Conservation (phyloP, 208 protist genomes). For the Leishmania tarentolae region DNA sequence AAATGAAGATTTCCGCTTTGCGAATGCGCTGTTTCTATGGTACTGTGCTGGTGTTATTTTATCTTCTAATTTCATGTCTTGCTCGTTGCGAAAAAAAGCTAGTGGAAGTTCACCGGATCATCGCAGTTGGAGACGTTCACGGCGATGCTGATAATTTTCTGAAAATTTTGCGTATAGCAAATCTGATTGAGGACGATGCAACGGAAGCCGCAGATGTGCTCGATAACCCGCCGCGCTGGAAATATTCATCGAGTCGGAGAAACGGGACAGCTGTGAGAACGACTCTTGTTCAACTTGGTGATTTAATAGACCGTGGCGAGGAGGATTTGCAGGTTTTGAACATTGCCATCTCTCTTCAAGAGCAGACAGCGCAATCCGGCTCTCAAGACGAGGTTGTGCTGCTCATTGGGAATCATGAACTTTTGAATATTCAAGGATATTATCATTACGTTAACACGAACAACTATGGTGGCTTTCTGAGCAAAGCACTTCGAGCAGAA, state of each 20-base stretch:
- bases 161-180: conserved; percentile 50
- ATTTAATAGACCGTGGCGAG: conserved; percentile 80
- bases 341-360: conserved; percentile 56
- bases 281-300: conserved; percentile 80
- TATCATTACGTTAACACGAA: conserved; percentile 71
- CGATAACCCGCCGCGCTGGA: conserved; percentile 25
- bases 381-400: conserved; percentile 59
- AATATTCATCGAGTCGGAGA: conserved; percentile 13
- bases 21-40: not conserved
- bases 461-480: conserved; percentile 60
- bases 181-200: conserved; percentile 30
- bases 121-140: conserved; percentile 78
- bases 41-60: not conserved
- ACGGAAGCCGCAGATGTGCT: conserved; percentile 5
- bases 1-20: not conserved
- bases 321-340: conserved; percentile 54
- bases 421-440: conserved; percentile 77
- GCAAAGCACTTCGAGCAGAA: conserved; percentile 37
- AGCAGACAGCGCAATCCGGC: conserved; percentile 24
- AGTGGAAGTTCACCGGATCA: conserved; percentile 54
- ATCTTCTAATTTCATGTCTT: not conserved
- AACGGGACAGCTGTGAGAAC: conserved; percentile 31
- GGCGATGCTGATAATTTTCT: conserved; percentile 68
- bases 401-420: conserved; percentile 88
- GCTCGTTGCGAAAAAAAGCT: conserved; percentile 1